Base-by-base conservation (phyloP, 2,329 filamentous ascomycete genomes). In the Clonostachys sp. region DNA sequence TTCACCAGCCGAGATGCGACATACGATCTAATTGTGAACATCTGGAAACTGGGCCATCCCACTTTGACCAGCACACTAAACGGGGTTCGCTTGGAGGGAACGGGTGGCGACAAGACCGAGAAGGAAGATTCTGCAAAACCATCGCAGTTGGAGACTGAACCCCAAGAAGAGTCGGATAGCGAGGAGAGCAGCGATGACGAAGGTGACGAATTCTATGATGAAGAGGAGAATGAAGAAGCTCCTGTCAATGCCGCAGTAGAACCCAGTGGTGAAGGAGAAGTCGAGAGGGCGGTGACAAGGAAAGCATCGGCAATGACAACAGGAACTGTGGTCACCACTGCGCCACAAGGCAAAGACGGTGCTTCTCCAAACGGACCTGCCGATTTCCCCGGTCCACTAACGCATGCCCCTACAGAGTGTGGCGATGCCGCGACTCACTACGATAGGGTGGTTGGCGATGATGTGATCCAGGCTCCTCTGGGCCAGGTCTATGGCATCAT, bases 1-100 rank as follows among this genome's bases (percentile, higher is more conserved):
- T 89, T 99, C 55, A 86, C 96, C 6, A 94, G 90, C 59, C 81
- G 94, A 62, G 94, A 99, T 67, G 90, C 91, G 4, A 97, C 95
- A 0, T 99, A 97, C 61, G 95, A 99, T 62, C 73, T 99, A 42
- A 91, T 99, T 61, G 87, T 99, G 55, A 95, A 95, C 50, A 97
- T 99, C 49, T 99, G 94, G 94, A 96, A 96, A 65, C 86, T 96
- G 33, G 94, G 89, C 14, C 94, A 99, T 63, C 92, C 94, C 3
- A 89, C 90, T 47, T 71, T 99, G 33, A 89, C 90, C 64, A 96
- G 91, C 62, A 95, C 90, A 5, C 73, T 96, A 4, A 96, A 96
- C 53, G 92, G 94, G 4, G 89, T 95, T 12, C 80, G 83, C 12
- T 75, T 96, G 4, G 88, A 91, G 53, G 84, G 89, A 51, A 86